Base-by-base conservation (phyloP, 805 yeast species). In the Candida tibetensis region DNA sequence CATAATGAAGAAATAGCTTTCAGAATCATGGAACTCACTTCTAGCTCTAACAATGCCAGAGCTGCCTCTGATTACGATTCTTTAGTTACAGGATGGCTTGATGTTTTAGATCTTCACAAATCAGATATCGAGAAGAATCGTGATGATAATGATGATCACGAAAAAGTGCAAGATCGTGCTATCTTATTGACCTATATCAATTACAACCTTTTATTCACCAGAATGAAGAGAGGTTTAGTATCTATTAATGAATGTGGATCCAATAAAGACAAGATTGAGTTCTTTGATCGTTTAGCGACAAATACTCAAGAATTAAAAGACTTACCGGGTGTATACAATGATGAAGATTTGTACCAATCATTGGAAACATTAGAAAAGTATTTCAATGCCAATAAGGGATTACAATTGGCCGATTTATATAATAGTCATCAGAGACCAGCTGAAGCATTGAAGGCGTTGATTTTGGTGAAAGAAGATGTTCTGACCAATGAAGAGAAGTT, bases 301-400 rank as follows among this genome's bases (percentile, higher is more conserved):
- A 79, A 84, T 13, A 56, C 82, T 25, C 62, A 61, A 3, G 82
- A 82, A 47, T 62, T 88, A 32, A 69, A 75, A 52, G 95, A 88
- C 43, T 71, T 93, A 36, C 96, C 97, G 0, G 98, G 98, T 70
- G 95, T 91, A 14, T 80, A 84, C 53, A 85, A 86, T 37, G 95
- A 88, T 55, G 93, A 85, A 37, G 81, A 74, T 16, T 69, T 91
- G 38, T 57, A 66, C 44, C 62, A 64, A 5, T 76, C 82, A 6
- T 66, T 93, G 30, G 71, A 67, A 9, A 48, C 71, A 12, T 62
- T 87, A 49, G 62, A 66, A 21, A 52, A 55, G 6, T 78, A 67
- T 44, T 85, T 74, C 57, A 49, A 53, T n/a, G 62, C 73, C 27
- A 49, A 60, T 35, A 76, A 76, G 48, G 51, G 70, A 10, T 48